A percentile compares a stretch with the other conserved stretches of the same genome.
These are phyloP conservation scores for Xylaria sp. DNA, from an alignment of 2,329 filamentous ascomycete species.

Conservation along the genomic window DNA sequence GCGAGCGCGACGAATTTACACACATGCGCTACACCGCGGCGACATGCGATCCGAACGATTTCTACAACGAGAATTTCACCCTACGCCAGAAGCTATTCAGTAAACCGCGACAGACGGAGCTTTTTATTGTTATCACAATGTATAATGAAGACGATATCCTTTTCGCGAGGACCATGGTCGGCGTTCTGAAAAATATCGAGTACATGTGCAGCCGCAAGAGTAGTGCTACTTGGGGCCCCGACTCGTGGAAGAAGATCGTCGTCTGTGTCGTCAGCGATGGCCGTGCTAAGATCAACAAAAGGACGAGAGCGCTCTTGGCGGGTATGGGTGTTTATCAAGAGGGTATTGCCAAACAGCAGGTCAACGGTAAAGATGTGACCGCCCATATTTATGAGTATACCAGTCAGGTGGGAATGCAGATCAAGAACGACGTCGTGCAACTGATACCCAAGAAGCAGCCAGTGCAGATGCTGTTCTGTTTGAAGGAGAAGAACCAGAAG, in stretches of 20 bases:
- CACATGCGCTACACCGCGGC: slow-evolving; percentile 98
- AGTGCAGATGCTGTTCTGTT: slow-evolving; percentile 93
- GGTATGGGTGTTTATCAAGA: slow-evolving; percentile 97
- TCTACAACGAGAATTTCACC: slow-evolving; percentile 82
- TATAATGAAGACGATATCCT: slow-evolving; percentile 98
- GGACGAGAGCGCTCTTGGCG: slow-evolving; percentile 82
- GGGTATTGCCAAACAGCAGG: slow-evolving; percentile 95
- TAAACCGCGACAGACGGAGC: slow-evolving; percentile 81
- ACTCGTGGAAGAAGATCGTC: slow-evolving; percentile 98
- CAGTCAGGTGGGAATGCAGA: slow-evolving; percentile 75
- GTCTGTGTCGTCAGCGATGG: slow-evolving; percentile 96
- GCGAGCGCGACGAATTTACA: slow-evolving; percentile 85
- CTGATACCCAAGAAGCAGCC: slow-evolving; percentile 82
- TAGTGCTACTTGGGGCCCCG: slow-evolving; percentile 92
- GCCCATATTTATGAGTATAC: slow-evolving; percentile 98
- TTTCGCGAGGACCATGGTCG: slow-evolving; percentile 97
- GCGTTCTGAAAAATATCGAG: slow-evolving; percentile 95
- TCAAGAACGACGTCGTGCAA: slow-evolving; percentile 84
- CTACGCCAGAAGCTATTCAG: slow-evolving; percentile 83
- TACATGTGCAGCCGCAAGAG: slow-evolving; percentile 92
- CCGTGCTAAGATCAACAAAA: slow-evolving; percentile 82
- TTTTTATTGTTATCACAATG: slow-evolving; percentile 98
- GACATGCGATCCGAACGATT: slow-evolving; percentile 96
- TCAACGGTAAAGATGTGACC: slow-evolving; percentile 93
- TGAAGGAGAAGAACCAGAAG: slow-evolving; percentile 99